Percentiles rank a stretch among this genome's conserved stretches.
phyloP scores from a whole-genome alignment of 2,329 filamentous ascomycete genomes.

The Alternaria sp. region DNA sequence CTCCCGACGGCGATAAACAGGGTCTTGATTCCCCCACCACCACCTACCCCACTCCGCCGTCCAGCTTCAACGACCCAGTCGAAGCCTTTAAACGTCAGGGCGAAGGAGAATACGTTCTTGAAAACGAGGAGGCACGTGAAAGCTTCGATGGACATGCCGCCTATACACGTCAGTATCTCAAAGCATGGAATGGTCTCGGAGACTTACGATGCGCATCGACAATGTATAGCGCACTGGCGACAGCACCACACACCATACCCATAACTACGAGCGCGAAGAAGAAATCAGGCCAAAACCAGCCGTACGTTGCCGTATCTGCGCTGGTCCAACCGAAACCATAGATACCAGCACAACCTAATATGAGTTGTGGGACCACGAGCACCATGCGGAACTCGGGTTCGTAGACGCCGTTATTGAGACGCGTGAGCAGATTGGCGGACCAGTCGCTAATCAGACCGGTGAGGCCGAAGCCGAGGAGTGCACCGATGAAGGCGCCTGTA shows the following conservation, averaged over 20 bases:
- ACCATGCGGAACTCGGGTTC: constrained; percentile 91
- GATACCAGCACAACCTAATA: constrained; percentile 78
- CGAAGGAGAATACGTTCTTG: constrained; percentile 93
- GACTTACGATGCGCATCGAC: constrained; percentile 82
- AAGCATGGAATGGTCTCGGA: background rate
- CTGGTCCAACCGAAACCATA: constrained; percentile 84
- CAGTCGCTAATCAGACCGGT: constrained; percentile 77
- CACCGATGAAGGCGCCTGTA: constrained; percentile 82
- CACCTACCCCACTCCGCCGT: background rate
- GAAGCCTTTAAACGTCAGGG: constrained; percentile 82
- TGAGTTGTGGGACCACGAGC: constrained; percentile 80
- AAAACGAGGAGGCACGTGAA: constrained; percentile 92
- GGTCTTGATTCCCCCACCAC: constrained; percentile 61
- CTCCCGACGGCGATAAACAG: constrained; percentile 75
- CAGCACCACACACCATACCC: constrained; percentile 91
- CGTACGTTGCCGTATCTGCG: constrained; percentile 65
- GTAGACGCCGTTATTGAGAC: constrained; percentile 78
- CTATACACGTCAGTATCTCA: constrained; percentile 48
- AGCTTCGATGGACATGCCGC: constrained; percentile 81
- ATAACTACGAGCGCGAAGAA: constrained; percentile 86
- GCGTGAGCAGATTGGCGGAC: constrained; percentile 73
- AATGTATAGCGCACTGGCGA: constrained; percentile 84
- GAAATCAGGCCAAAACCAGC: constrained; percentile 76
- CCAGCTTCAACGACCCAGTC: constrained; percentile 72
- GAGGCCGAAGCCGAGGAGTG: constrained; percentile 77